Percentiles rank a stretch among this genome's conserved stretches.
Evolutionary conservation across 768 basidiomycete genomes (phyloP).

Genomic region (Kondoa malvinella): DNA sequence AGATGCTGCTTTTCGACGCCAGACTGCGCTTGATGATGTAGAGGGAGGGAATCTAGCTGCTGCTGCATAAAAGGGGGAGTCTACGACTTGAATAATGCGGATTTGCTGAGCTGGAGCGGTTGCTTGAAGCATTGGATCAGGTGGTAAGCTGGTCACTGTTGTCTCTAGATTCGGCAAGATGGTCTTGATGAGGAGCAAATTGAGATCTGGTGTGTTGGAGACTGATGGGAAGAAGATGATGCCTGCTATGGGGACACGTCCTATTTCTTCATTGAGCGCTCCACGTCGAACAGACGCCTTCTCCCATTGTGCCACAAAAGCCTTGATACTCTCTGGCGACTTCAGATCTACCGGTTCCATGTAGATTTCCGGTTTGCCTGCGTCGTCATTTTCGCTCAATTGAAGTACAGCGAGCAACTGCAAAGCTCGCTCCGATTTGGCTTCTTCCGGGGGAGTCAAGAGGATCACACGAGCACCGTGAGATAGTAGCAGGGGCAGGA

Average conservation of each 20-base stretch:
- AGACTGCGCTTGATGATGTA: neutral
- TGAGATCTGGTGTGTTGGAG: neutral
- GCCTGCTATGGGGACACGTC: neutral
- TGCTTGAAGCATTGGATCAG: neutral
- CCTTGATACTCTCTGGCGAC: neutral
- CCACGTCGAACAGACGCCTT: neutral
- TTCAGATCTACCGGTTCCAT: constrained; percentile 1
- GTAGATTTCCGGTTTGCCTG: neutral
- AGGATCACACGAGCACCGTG: neutral
- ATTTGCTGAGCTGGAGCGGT: neutral
- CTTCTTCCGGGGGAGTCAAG: neutral
- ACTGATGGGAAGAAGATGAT: constrained; percentile 1
- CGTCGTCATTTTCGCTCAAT: neutral
- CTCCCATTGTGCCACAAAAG: neutral
- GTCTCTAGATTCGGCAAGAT: neutral
- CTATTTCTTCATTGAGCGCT: neutral
- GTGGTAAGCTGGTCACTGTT: neutral
- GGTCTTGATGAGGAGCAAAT: neutral
- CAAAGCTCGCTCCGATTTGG: neutral
- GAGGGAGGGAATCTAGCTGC: neutral
- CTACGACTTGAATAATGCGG: neutral
- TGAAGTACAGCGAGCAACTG: neutral
- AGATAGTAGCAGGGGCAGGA: neutral
- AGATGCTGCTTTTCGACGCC: neutral
- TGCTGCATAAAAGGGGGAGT: constrained; percentile 3